Evolutionary conservation across 1,284 basidiomycete genomes (phyloP).

Genomic region (Tylopilus orsonianus): DNA sequence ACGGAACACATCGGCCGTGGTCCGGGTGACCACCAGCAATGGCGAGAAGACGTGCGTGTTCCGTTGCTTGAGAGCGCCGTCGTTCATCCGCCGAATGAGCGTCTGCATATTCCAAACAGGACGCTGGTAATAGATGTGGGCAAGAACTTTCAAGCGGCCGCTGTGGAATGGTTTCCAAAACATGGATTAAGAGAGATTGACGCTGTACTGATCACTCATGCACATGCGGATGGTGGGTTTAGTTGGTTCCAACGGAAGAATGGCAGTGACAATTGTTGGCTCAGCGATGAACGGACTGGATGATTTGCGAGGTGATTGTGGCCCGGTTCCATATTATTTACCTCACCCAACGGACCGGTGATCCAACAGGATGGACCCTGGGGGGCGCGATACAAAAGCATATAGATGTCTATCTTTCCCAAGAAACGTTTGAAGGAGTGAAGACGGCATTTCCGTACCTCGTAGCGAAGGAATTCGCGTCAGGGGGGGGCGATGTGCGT

Average conservation of each 20-base stretch:
- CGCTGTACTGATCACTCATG: slow-evolving; percentile 76
- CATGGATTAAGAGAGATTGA: slow-evolving; percentile 73
- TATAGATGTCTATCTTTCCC: slow-evolving; percentile 72
- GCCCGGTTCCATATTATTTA: slow-evolving; percentile 1
- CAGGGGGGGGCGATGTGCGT: slow-evolving; percentile 75
- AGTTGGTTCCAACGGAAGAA: not conserved
- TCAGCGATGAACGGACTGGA: slow-evolving; percentile 82
- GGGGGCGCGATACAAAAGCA: slow-evolving; percentile 61
- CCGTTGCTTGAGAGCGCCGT: not conserved
- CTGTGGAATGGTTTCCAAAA: slow-evolving; percentile 79
- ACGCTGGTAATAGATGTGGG: slow-evolving; percentile 79
- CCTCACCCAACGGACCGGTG: not conserved
- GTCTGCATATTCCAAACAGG: slow-evolving; percentile 35
- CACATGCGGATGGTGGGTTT: slow-evolving; percentile 70
- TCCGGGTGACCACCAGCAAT: slow-evolving; percentile 49
- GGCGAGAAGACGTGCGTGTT: slow-evolving; percentile 54
- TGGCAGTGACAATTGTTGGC: slow-evolving; percentile 5
- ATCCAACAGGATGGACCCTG: slow-evolving; percentile 69
- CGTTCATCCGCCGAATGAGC: slow-evolving; percentile 3
- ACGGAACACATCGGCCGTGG: slow-evolving; percentile 70
- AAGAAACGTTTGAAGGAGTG: slow-evolving; percentile 63
- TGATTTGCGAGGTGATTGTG: slow-evolving; percentile 65
- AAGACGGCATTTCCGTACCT: slow-evolving; percentile 75
- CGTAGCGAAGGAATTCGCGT: slow-evolving; percentile 70
- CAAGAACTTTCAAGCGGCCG: slow-evolving; percentile 76